Evolutionary conservation across 2,329 filamentous ascomycete species (phyloP).

Genomic region (Xylariaceae sp.): DNA sequence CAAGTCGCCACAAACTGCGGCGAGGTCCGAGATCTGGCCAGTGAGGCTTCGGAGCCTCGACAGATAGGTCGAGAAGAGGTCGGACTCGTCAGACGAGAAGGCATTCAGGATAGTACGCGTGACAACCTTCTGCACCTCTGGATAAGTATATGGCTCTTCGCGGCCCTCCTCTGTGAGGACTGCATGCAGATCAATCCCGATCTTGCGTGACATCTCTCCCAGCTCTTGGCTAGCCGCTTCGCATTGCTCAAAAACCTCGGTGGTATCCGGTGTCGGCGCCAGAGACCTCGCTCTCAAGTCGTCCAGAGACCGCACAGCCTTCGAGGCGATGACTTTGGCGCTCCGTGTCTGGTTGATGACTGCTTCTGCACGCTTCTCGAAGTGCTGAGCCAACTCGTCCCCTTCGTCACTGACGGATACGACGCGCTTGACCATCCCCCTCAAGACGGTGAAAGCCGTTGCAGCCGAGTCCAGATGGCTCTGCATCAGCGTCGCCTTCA

Average conservation of each 20-base stretch:
- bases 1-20: conserved; percentile 61
- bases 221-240: conserved; percentile 59
- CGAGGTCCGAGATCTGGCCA: conserved; percentile 60
- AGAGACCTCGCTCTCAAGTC: conserved; percentile 71
- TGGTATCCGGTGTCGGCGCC: conserved; percentile 60
- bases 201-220: conserved; percentile 55
- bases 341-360: conserved; percentile 71
- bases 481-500: conserved; percentile 69
- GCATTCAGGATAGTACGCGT: conserved; percentile 43
- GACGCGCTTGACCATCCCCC: conserved; percentile 58
- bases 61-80: conserved; percentile 62
- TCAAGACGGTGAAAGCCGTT: conserved; percentile 29
- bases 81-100: conserved; percentile 53
- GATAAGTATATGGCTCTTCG: conserved; percentile 56
- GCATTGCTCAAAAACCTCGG: conserved; percentile 61
- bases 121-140: conserved; percentile 59
- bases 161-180: conserved; percentile 67
- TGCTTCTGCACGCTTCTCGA: conserved; percentile 62
- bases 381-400: conserved; percentile 59
- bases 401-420: conserved; percentile 52
- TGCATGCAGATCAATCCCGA: conserved; percentile 58
- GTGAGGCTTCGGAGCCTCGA: conserved; percentile 59
- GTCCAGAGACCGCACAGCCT: conserved; percentile 67
- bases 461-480: conserved; percentile 75
- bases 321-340: conserved; percentile 74